These are phyloP conservation scores for Penicillium psychrofluorescens DNA, from an alignment of 495 filamentous ascomycete genomes.

Conservation along the genomic window DNA sequence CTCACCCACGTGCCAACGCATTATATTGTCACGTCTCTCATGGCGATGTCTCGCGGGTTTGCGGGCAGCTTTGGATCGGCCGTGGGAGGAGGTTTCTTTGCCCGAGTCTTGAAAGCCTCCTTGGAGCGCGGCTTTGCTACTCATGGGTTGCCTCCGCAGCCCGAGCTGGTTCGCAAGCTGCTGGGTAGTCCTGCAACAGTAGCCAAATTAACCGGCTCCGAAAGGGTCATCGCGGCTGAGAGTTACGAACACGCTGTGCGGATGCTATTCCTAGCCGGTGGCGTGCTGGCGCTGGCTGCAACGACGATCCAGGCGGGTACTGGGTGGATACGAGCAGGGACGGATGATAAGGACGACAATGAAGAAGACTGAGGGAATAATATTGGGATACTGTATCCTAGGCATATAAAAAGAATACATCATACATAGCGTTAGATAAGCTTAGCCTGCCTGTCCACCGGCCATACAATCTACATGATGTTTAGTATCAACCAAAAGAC, in stretches of 20 bases:
- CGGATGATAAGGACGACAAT: slow-evolving; percentile 2
- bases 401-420: no score
- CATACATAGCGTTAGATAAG: no score
- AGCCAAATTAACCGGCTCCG: slow-evolving; percentile 37
- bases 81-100: slow-evolving; percentile 69
- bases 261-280: slow-evolving; percentile 50
- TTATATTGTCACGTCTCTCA: slow-evolving; percentile 61
- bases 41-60: slow-evolving; percentile 68
- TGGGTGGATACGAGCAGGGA: slow-evolving; percentile 46
- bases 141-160: slow-evolving; percentile 34
- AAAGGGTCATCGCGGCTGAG: slow-evolving; percentile 52
- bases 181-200: slow-evolving; percentile 64
- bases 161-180: slow-evolving; percentile 53
- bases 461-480: no score
- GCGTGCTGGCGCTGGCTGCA: slow-evolving; percentile 46
- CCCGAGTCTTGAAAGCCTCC: slow-evolving; percentile 46
- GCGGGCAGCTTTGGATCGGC: slow-evolving; percentile 70
- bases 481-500: no score
- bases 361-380: no score
- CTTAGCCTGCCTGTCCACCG: no score
- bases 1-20: slow-evolving; percentile 54
- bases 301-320: slow-evolving; percentile 58
- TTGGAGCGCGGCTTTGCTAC: slow-evolving; percentile 53
- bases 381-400: no score
- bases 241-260: slow-evolving; percentile 56